A percentile compares a stretch with the other conserved stretches of the same genome.
phyloP scores from a whole-genome alignment of 495 filamentous ascomycete species.

The Ramalina intermedia region DNA sequence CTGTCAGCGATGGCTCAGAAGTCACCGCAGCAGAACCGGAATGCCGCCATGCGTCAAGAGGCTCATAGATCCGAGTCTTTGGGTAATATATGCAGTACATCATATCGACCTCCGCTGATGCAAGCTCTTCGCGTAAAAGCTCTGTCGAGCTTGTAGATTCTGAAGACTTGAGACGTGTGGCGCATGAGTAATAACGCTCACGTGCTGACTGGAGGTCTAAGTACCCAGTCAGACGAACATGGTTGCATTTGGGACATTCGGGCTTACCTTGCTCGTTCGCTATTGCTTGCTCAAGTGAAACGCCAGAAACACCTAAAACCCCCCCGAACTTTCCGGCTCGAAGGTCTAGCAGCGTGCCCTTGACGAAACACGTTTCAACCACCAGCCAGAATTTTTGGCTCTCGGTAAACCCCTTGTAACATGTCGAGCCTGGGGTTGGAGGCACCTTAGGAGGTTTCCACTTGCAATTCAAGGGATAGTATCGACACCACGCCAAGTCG shows the following conservation, averaged over 20 bases:
- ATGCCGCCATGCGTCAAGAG: not conserved
- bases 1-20: slow-evolving; percentile 83
- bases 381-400: not conserved
- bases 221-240: too few species aligned
- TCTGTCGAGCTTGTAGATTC: too few species aligned
- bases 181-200: too few species aligned
- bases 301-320: not conserved
- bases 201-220: too few species aligned
- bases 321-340: not conserved
- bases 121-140: too few species aligned
- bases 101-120: not conserved
- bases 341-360: slow-evolving; percentile 5
- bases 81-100: slow-evolving; percentile 1
- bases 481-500: slow-evolving; percentile 9
- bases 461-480: slow-evolving; percentile 47
- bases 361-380: slow-evolving; percentile 1
- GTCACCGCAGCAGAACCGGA: not conserved
- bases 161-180: too few species aligned
- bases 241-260: too few species aligned
- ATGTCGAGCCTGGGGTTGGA: too few species aligned
- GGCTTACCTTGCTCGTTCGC: too few species aligned
- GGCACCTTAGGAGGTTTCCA: slow-evolving; percentile 60
- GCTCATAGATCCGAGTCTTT: not conserved
- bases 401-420: too few species aligned
- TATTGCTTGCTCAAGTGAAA: too few species aligned